Base-by-base conservation (phyloP, 2,329 filamentous ascomycete species). In the Calonectria pteridis region DNA sequence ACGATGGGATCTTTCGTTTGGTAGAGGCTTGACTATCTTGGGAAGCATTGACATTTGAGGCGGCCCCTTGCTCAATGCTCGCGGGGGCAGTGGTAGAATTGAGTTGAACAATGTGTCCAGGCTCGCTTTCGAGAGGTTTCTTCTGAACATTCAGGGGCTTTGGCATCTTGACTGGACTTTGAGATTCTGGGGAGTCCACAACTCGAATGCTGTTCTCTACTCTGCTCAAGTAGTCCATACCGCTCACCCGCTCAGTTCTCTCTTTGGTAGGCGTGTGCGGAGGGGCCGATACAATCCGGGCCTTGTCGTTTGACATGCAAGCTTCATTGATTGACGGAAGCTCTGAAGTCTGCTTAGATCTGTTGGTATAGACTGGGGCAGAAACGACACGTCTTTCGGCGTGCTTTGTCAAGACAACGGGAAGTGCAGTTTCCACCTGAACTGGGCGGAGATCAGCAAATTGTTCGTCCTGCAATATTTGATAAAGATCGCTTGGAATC, bases 171-270 rank as follows among this genome's bases (percentile, higher is more conserved):
- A 84, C 80, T 4, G 82, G 81, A 58, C 80, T 83, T n/a, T 78
- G 76, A 3, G 81, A 81, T 2, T 84, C 84, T 4, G 88, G 87
- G 4, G 89, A 89, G 71, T 87, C 83, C n/a, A 91, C 89, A 6
- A 91, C 81, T 7, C 89, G 88, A 77, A 91, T 91, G 0, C 89
- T 91, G 64, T 89, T 86, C 71, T 88, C 86, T 3, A 86, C 85
- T 37, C 83, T 84, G 63, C 85, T 84, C 10, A 90, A 81, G 76
- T 87, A 88, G 31, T 88, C 85, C 9, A 89, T 77, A 16, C 84
- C 85, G 18, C 78, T 82, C 50, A 82, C 81, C 67, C 79, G 80
- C n/a, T 86, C 85, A 53, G 75, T 76, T 18, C 75, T 75, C 58
- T 74, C 79, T 73, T 77, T 83, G 18, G 78, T 77, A n/a, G 80